Evolutionary conservation across 192 early-diverging fungal genomes (phyloP), one percentile per base, ranked within the genome.

Genomic region (Backusella mclennaniae): DNA sequence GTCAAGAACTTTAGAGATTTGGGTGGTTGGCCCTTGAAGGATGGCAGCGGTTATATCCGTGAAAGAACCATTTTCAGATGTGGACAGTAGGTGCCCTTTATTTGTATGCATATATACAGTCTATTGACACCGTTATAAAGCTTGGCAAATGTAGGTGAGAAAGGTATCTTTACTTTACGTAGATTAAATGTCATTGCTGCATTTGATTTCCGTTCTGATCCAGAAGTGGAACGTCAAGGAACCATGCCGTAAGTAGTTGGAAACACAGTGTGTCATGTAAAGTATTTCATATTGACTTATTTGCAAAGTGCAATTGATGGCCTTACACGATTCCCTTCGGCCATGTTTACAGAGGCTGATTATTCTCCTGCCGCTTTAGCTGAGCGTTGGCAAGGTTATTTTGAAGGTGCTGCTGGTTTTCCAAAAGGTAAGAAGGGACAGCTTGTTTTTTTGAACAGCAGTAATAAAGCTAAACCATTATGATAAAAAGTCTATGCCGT

Each of bases 1-100:
- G 87, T 90, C 15, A 78, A 83, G 63, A 90, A 90, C 66, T 88
- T 90, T 73, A 80, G 89, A 68, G 87, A 87, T 73, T 71, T 90
- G 21, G 89, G 89, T 66, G 87, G 87, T 41, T 88, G 84, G 75
- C 80, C 85, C 67, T 71, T 88, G 9, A 79, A 79, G 11, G 82
- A 84, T 73, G 85, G 84, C 19, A 78, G 73, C 12, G 85, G 77
- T 44, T 85, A 88, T 71, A 83, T 88, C 66, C 83, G 85, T 8
- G 82, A 84, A 26, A 75, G 87, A 23, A 71, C 84, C 26, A 79
- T 88, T 15, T 88, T 86, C 69, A 79, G 87, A 49, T 84, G 85
- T 53, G 87, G 85, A 29, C 82, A 88, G 85, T 88, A 85, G 31
- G 70, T 73, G 29, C 66, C 53, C n/a, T 59, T 23, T 23, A 59